Conservation (phyloP, 192 early-diverging fungal genomes). For the Lunasporangiospora selenospora region DNA sequence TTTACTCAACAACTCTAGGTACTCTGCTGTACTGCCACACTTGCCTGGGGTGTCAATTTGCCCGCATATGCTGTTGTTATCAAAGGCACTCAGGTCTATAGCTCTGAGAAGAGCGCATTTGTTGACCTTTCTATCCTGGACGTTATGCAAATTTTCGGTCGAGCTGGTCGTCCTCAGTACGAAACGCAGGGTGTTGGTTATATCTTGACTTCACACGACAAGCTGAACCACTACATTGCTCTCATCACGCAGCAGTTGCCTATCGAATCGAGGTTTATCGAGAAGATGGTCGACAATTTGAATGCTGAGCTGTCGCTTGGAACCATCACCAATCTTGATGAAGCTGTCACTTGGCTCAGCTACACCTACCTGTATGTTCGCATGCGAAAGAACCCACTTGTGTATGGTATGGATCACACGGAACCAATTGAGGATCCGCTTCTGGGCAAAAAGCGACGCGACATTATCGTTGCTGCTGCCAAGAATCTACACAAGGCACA, state of each 20-base stretch:
- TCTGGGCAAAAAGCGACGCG: constrained; percentile 79
- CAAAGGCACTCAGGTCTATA: constrained; percentile 97
- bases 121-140: constrained; percentile 96
- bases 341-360: constrained; percentile 95
- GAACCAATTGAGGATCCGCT: constrained; percentile 81
- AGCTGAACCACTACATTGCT: constrained; percentile 91
- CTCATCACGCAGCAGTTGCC: constrained; percentile 96
- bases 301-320: constrained; percentile 98
- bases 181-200: constrained; percentile 94
- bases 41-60: constrained; percentile 99
- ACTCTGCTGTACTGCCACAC: constrained; percentile 95
- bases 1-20: constrained; percentile 54
- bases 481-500: constrained; percentile 77
- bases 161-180: constrained; percentile 95
- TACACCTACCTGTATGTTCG: constrained; percentile 98
- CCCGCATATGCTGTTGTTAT: constrained; percentile 98
- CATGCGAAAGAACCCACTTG: constrained; percentile 94
- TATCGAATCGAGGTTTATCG: constrained; percentile 87
- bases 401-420: constrained; percentile 87
- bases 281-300: constrained; percentile 89
- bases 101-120: constrained; percentile 91
- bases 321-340: constrained; percentile 94
- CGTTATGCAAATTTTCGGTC: constrained; percentile 99
- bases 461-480: constrained; percentile 83
- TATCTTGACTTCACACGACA: constrained; percentile 94